Conservation (phyloP, 768 basidiomycete genomes). For the Podaxis sp. region DNA sequence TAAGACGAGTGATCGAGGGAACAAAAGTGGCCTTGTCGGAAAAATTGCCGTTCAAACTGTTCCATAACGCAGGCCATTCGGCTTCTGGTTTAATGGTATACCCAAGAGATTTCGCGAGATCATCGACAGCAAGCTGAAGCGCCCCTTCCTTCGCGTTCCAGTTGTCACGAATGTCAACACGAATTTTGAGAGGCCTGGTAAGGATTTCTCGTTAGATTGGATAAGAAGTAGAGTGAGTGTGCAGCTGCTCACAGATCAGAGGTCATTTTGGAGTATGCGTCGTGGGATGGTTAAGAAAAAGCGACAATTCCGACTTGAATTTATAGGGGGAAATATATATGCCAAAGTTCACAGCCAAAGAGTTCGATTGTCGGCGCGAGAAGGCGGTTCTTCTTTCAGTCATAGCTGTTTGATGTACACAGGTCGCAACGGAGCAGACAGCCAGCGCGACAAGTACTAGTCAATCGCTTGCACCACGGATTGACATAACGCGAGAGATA, state of each 20-base stretch:
- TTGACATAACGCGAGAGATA: background rate
- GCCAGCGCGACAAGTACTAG: background rate
- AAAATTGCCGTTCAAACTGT: conserved; percentile 28
- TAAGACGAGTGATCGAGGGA: conserved; percentile 32
- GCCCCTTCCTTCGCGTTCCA: conserved; percentile 33
- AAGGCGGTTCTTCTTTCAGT: background rate
- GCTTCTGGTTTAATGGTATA: conserved; percentile 32
- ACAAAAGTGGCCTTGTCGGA: conserved; percentile 33
- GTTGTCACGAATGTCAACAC: conserved; percentile 36
- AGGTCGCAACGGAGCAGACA: background rate
- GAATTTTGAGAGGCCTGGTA: conserved; percentile 36
- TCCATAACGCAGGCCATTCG: conserved; percentile 35
- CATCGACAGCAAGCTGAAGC: conserved; percentile 26
- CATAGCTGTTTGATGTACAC: background rate
- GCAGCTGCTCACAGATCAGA: conserved; percentile 17
- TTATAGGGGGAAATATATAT: background rate
- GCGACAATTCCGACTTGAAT: background rate
- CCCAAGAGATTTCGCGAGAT: conserved; percentile 32
- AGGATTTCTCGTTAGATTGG: background rate
- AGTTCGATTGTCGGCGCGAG: background rate
- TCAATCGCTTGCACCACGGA: background rate
- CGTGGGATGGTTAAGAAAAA: background rate
- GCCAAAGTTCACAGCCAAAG: background rate
- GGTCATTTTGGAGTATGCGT: conserved; percentile 5
- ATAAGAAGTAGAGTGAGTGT: background rate